Percentiles rank a stretch among this genome's conserved stretches.
Conservation (phyloP, 179 eudicot genomes). For the Camellia oleifera region DNA sequence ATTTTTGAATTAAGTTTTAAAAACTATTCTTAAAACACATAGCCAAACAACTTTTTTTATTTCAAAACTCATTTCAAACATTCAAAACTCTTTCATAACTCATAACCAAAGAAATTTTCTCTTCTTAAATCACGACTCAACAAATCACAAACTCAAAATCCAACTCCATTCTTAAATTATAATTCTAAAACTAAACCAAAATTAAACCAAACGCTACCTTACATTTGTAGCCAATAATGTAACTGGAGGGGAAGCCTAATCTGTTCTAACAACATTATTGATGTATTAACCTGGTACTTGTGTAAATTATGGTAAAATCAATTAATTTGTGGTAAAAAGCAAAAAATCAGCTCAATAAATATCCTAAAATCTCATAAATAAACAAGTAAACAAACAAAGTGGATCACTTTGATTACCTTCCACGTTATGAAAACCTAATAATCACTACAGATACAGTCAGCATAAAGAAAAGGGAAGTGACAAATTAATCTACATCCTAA, state of each 20-base stretch:
- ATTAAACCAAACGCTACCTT: no score
- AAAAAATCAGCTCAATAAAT: background rate
- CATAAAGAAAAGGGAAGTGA: background rate
- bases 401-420: background rate
- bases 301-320: background rate
- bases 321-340: background rate
- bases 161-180: no score
- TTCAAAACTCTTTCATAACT: no score
- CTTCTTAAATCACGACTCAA: no score
- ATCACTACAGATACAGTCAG: background rate
- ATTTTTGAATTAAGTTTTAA: no score
- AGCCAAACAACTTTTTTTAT: no score
- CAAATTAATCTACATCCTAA: background rate
- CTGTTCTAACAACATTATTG: background rate
- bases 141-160: no score
- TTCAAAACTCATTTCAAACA: no score
- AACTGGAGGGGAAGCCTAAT: background rate
- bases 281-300: background rate
- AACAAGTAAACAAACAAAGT: background rate
- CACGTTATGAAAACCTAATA: background rate
- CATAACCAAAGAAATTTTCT: no score
- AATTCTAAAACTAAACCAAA: no score
- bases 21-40: no score
- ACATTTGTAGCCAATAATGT: background rate
- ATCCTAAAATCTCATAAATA: background rate